Evolutionary conservation across 805 yeast genomes (phyloP).

Genomic region (Candida caryicola): DNA sequence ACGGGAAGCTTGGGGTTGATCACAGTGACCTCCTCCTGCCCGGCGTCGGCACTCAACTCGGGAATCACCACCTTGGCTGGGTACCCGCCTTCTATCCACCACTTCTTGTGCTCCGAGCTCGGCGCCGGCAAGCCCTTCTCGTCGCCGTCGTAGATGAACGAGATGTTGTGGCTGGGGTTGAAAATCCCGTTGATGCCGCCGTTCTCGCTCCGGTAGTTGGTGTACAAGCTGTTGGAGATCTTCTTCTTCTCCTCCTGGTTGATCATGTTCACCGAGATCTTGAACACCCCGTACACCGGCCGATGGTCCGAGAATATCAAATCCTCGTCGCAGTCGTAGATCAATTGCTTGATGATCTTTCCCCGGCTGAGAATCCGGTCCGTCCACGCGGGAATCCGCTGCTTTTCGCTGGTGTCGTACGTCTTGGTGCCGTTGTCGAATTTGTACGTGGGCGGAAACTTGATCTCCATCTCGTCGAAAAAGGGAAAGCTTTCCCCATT

Average conservation of each 20-base stretch:
- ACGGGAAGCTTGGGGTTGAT: conserved; percentile 67
- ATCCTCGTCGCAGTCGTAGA: conserved; percentile 57
- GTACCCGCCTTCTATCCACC: conserved; percentile 89
- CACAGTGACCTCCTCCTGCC: conserved; percentile 23
- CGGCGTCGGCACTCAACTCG: conserved; percentile 34
- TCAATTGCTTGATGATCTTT: conserved; percentile 52
- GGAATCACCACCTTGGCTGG: conserved; percentile 64
- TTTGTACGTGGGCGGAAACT: conserved; percentile 87
- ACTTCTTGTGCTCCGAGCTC: conserved; percentile 71
- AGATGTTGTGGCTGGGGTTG: conserved; percentile 23
- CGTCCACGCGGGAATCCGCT: conserved; percentile 94
- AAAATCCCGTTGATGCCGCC: conserved; percentile 37
- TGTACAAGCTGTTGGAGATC: conserved; percentile 58
- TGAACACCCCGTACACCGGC: conserved; percentile 77
- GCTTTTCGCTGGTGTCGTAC: conserved; percentile 90
- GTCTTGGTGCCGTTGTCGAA: conserved; percentile 77
- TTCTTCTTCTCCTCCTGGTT: conserved; percentile 57
- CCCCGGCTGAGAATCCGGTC: conserved; percentile 71
- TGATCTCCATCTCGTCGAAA: conserved; percentile 73
- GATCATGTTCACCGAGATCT: conserved; percentile 60
- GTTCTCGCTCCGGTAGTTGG: conserved; percentile 48
- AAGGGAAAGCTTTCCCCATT: conserved; percentile 74
- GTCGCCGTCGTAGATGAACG: conserved; percentile 25
- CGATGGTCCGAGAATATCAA: conserved; percentile 82
- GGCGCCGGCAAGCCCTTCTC: conserved; percentile 75